phyloP scores from a whole-genome alignment of 73 alveolate genomes.

The Paramecium sonneborni region DNA sequence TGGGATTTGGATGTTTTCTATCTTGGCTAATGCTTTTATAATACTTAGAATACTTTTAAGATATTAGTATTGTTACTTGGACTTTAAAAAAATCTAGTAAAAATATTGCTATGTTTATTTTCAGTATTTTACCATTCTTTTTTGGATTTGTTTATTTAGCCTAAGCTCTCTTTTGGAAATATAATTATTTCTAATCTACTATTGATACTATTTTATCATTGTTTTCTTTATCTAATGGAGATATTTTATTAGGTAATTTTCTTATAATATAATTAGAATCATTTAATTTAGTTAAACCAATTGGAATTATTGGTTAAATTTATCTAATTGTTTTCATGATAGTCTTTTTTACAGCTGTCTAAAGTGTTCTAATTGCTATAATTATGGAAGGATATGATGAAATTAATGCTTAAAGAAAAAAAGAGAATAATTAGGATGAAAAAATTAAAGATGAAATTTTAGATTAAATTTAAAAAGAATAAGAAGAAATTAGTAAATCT shows the following conservation, averaged over 20 bases:
- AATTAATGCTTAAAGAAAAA: slow-evolving; percentile 14
- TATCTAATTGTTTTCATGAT: slow-evolving; percentile 58
- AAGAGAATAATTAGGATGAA: neutral
- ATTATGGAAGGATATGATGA: slow-evolving; percentile 64
- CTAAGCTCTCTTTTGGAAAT: slow-evolving; percentile 55
- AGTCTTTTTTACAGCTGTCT: slow-evolving; percentile 64
- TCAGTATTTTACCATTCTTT: slow-evolving; percentile 65
- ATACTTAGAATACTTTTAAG: slow-evolving; percentile 53
- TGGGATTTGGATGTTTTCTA: slow-evolving; percentile 65
- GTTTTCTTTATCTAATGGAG: slow-evolving; percentile 58
- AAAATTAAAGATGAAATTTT: neutral
- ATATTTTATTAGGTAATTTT: neutral
- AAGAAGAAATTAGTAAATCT: neutral
- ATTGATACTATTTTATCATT: neutral
- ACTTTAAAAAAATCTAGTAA: slow-evolving; percentile 47
- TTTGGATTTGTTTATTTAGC: slow-evolving; percentile 51
- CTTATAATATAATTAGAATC: neutral
- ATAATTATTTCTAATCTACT: neutral
- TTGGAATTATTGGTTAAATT: slow-evolving; percentile 49
- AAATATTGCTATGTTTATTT: slow-evolving; percentile 58
- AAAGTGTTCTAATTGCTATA: slow-evolving; percentile 55
- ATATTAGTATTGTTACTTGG: slow-evolving; percentile 50
- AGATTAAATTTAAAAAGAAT: neutral
- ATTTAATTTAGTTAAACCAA: slow-evolving; percentile 24
- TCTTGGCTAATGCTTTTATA: slow-evolving; percentile 52